Evolutionary conservation across 2,329 filamentous ascomycete genomes (phyloP).

Genomic region (Trichothecium sympodiale): DNA sequence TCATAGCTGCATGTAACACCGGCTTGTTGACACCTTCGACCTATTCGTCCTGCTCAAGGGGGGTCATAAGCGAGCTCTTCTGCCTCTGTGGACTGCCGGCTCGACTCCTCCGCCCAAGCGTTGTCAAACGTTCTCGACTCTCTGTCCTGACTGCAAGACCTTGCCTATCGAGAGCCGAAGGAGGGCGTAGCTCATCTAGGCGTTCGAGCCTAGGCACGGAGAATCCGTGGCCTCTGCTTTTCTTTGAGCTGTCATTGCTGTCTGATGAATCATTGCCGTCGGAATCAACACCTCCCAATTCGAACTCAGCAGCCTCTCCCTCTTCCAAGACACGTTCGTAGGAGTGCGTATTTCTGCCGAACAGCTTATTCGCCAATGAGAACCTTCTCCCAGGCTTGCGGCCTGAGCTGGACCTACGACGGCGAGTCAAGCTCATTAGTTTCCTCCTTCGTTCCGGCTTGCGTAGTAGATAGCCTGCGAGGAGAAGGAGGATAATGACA

Average conservation of each 20-base stretch:
- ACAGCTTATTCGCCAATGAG: constrained; percentile 51
- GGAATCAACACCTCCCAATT: constrained; percentile 58
- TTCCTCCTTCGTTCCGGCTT: constrained; percentile 60
- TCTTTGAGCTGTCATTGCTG: constrained; percentile 41
- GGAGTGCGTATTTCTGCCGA: constrained; percentile 42
- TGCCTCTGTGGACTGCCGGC: constrained; percentile 45
- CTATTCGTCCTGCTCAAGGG: constrained; percentile 30
- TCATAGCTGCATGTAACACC: no score
- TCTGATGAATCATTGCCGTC: constrained; percentile 56
- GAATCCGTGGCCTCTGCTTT: constrained; percentile 52
- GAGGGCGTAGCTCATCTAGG: constrained; percentile 33
- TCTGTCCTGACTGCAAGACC: constrained; percentile 76
- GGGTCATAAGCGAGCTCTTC: constrained; percentile 46
- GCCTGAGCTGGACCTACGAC: constrained; percentile 13
- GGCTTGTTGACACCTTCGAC: neutral
- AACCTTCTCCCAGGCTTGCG: constrained; percentile 37
- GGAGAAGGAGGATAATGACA: constrained; percentile 61
- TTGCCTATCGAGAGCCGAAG: constrained; percentile 47
- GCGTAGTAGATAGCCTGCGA: constrained; percentile 63
- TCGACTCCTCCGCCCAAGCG: constrained; percentile 42
- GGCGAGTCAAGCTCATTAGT: constrained; percentile 15
- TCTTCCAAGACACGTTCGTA: constrained; percentile 86
- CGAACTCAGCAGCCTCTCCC: constrained; percentile 63
- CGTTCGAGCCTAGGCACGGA: constrained; percentile 52
- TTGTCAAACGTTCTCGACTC: constrained; percentile 66